Conservation (phyloP, 352 stramenopile species). For the Phytophthora pseudosyringae region DNA sequence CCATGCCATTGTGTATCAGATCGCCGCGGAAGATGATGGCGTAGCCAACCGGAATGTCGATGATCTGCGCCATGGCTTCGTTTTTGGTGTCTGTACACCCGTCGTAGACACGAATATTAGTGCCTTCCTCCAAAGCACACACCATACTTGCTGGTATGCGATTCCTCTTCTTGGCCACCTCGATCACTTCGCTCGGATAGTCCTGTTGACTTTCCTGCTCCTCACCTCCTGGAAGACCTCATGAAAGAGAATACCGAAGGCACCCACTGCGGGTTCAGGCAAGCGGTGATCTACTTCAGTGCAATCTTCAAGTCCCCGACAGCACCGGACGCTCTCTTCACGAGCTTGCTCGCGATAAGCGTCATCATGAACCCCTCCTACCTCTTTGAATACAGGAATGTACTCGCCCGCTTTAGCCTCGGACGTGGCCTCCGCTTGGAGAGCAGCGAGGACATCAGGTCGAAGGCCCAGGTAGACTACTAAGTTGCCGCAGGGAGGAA, state of each 20-base stretch:
- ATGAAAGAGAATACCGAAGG: neutral
- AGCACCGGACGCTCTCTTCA: neutral
- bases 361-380: too few relatives aligned
- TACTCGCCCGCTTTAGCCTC: too few relatives aligned
- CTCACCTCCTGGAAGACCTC: neutral
- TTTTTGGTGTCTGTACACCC: conserved; percentile 1
- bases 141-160: too few relatives aligned
- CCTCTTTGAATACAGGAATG: too few relatives aligned
- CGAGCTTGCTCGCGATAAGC: neutral
- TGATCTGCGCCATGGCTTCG: neutral
- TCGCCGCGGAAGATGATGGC: conserved; percentile 13
- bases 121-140: too few relatives aligned
- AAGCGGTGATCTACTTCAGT: neutral
- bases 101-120: conserved; percentile 6
- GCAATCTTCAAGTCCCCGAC: neutral
- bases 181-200: too few relatives aligned
- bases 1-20: conserved; percentile 3
- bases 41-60: conserved; percentile 5
- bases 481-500: too few relatives aligned
- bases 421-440: too few relatives aligned
- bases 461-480: too few relatives aligned
- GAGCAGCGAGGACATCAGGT: too few relatives aligned
- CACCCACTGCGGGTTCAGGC: neutral
- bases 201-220: neutral
- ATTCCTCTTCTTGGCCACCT: too few relatives aligned